Conservation (phyloP, 352 stramenopile genomes). For the Globisporangium cylindrosporum region DNA sequence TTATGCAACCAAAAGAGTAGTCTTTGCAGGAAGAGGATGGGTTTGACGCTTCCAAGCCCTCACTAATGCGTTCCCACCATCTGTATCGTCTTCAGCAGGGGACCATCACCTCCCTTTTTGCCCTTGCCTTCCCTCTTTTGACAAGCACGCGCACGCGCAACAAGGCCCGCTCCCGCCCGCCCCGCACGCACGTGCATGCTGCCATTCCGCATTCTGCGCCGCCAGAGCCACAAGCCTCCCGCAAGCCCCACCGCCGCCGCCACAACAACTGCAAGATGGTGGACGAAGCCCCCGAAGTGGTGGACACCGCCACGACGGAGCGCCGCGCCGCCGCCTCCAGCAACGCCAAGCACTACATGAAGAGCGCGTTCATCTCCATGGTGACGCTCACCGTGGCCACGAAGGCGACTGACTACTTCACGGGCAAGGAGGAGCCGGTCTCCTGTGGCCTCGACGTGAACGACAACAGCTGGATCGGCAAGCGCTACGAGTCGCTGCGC, state of each 20-base stretch:
- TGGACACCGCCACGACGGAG: constrained; percentile 17
- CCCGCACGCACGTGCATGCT: background rate
- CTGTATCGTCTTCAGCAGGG: background rate
- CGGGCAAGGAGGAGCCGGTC: constrained; percentile 57
- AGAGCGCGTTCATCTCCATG: constrained; percentile 78
- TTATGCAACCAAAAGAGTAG: no score
- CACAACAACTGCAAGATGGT: constrained; percentile 3
- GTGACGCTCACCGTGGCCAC: constrained; percentile 59
- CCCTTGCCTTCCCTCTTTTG: background rate
- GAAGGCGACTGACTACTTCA: constrained; percentile 53
- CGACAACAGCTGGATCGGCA: constrained; percentile 69
- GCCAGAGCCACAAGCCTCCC: background rate
- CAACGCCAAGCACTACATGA: constrained; percentile 68
- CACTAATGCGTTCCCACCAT: background rate
- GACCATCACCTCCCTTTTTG: background rate
- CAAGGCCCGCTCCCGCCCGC: background rate
- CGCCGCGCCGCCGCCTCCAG: constrained; percentile 22
- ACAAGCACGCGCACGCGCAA: background rate
- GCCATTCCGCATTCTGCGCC: constrained; percentile 11
- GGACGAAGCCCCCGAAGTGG: constrained; percentile 28
- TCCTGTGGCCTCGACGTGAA: constrained; percentile 59
- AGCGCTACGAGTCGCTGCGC: constrained; percentile 65
- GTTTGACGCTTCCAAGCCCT: no score
- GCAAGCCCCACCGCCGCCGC: background rate
- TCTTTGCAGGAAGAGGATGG: no score